Conservation (phyloP, 2,329 filamentous ascomycete genomes). For the Hymenoscyphus repandus region DNA sequence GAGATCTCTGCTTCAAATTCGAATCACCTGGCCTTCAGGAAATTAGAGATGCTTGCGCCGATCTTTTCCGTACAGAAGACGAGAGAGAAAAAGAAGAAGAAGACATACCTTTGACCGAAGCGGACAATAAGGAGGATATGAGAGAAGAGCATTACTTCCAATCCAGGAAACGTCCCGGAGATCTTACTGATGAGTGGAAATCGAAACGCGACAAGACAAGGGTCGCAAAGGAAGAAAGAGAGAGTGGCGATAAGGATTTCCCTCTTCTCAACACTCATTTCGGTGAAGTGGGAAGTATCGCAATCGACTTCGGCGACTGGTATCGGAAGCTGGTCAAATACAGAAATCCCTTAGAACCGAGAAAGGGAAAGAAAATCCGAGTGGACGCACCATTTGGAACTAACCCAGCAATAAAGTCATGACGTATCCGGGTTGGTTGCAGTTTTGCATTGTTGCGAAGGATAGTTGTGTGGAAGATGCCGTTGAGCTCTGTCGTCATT, state of each 20-base stretch:
- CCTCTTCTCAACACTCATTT: background rate
- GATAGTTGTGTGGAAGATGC: slow-evolving; percentile 41
- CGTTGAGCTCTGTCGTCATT: slow-evolving; percentile 43
- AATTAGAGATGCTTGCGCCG: slow-evolving; percentile 45
- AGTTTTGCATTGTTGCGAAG: slow-evolving; percentile 46
- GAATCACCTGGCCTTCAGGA: slow-evolving; percentile 44
- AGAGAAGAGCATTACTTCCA: background rate
- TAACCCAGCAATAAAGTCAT: slow-evolving; percentile 44
- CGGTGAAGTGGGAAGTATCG: slow-evolving; percentile 20
- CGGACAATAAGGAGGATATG: slow-evolving; percentile 17
- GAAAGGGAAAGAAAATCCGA: slow-evolving; percentile 29
- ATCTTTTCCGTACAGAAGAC: slow-evolving; percentile 39
- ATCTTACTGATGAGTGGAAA: slow-evolving; percentile 25
- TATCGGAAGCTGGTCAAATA: slow-evolving; percentile 34
- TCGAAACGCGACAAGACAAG: slow-evolving; percentile 21
- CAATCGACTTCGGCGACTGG: slow-evolving; percentile 31
- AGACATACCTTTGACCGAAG: slow-evolving; percentile 29
- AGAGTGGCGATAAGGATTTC: slow-evolving; percentile 24
- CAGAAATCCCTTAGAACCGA: no score
- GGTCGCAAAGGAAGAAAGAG: slow-evolving; percentile 23
- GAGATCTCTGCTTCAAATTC: slow-evolving; percentile 43
- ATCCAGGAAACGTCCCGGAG: slow-evolving; percentile 9
- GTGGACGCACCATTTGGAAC: slow-evolving; percentile 45
- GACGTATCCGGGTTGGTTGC: slow-evolving; percentile 43
- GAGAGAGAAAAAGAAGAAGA: slow-evolving; percentile 34